Evolutionary conservation across 2,329 filamentous ascomycete genomes (phyloP), one percentile per base, ranked within the genome.

Genomic region (Colletotrichum chrysophilum): DNA sequence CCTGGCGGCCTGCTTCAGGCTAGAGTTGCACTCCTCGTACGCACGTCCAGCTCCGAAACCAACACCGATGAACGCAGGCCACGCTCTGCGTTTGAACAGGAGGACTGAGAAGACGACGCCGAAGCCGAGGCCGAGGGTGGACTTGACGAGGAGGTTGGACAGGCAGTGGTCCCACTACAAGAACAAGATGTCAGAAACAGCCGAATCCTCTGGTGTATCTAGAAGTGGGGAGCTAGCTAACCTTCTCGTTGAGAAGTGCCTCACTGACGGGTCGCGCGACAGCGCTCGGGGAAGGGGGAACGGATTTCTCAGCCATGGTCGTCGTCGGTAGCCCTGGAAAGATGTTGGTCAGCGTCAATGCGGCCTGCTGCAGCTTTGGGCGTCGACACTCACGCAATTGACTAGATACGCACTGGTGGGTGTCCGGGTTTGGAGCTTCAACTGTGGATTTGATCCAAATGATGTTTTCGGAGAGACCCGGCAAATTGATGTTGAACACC

Each of bases 61-160:
- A 71, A 96, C 91, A 79, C 97, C 97, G 79, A 98, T 92, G 84
- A 95, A 97, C n/a, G 96, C 97, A 74, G 97, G 97, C 95, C 96
- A 99, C 79, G 97, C 95, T 88, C 97, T 94, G 87, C 97, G 94
- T 91, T 98, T 98, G 92, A 99, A 99, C 71, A 99, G 88, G 75
- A 99, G 94, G 77, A 99, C 96, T 77, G 97, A 98, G 90, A 99
- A 98, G 87, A 99, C 95, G 85, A 99, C 94, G 84, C 97, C 97
- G 88, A 99, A 99, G 80, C 94, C 95, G 84, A 98, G 94, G 83
- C 97, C 97, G 86, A 99, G 94, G 72, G 95, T 94, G 79, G 96
- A 98, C 87, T 97, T 96, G 90, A 99, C 97, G 84, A 99, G 92
- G 86, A 98, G 92, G 84, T 97, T 98, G 81, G 97, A 98, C 81